phyloP scores from a whole-genome alignment of 1,284 basidiomycete genomes.

The Afroboletus lepidellus region DNA sequence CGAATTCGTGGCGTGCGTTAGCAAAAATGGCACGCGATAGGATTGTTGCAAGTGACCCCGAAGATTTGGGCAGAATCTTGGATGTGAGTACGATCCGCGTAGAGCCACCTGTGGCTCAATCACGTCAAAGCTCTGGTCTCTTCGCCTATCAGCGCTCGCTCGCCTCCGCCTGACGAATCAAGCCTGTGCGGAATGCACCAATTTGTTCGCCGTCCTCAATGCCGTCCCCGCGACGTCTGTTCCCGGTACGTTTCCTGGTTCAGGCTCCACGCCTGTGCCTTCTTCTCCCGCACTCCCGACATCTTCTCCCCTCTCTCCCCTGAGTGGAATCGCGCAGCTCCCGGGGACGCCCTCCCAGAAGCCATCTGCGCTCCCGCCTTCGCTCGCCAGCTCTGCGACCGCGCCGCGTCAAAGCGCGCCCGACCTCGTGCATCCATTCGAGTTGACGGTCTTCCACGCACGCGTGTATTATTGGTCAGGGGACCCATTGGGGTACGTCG shows the following conservation, averaged over 20 bases:
- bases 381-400: neutral
- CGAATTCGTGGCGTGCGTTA: conserved; percentile 78
- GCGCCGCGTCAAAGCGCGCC: conserved; percentile 29
- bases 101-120: neutral
- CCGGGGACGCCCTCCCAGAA: conserved; percentile 28
- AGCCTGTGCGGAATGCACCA: conserved; percentile 73
- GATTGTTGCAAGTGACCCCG: conserved; percentile 65
- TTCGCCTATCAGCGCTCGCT: conserved; percentile 72
- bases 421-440: conserved; percentile 69
- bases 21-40: conserved; percentile 77
- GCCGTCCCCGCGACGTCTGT: conserved; percentile 46
- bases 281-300: conserved; percentile 15
- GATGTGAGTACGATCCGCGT: conserved; percentile 47
- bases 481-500: conserved; percentile 72
- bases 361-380: conserved; percentile 11
- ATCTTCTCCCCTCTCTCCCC: conserved; percentile 19
- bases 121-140: conserved; percentile 67
- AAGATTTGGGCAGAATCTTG: conserved; percentile 61
- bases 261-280: conserved; percentile 8
- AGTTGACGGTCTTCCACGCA: conserved; percentile 73
- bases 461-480: conserved; percentile 72
- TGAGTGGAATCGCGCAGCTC: conserved; percentile 23
- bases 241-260: conserved; percentile 26
- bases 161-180: conserved; percentile 81
- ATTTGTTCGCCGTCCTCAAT: conserved; percentile 72